Evolutionary conservation across 73 alveolate genomes (phyloP).

Genomic region (Uronychia setigera): DNA sequence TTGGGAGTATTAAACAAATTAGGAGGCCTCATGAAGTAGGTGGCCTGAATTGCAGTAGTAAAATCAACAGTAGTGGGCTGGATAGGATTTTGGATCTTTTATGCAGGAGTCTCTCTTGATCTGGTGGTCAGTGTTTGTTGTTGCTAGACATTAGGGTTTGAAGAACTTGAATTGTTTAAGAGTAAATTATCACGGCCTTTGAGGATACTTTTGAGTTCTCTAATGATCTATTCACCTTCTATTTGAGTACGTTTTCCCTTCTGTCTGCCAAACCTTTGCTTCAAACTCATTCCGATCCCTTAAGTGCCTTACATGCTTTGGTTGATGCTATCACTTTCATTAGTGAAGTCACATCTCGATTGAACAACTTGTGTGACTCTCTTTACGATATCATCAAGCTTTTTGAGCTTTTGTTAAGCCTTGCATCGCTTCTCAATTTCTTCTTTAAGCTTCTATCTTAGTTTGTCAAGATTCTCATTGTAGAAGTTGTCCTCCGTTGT

Average conservation of each 20-base stretch:
- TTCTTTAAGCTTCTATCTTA: not conserved
- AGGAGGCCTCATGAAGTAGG: constrained; percentile 1
- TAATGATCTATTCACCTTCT: not conserved
- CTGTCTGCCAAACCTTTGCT: no score
- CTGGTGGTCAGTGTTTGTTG: no score
- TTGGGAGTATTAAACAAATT: not conserved
- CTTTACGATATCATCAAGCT: not conserved
- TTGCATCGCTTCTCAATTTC: not conserved
- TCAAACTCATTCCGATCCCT: no score
- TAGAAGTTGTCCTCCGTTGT: not conserved
- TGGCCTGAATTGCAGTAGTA: not conserved
- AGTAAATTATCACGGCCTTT: not conserved
- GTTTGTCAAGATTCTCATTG: not conserved
- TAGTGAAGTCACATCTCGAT: not conserved
- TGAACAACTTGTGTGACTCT: not conserved
- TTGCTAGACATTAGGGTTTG: no score
- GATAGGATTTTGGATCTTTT: not conserved
- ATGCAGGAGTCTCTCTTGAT: no score
- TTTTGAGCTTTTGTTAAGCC: not conserved
- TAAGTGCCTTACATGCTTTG: no score
- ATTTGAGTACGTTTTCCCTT: not conserved
- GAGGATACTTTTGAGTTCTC: not conserved
- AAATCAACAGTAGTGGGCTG: not conserved
- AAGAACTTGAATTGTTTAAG: no score
- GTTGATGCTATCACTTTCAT: not conserved